Base-by-base conservation (phyloP, 1,139 yeast species). In the Debaryomyces sp. region DNA sequence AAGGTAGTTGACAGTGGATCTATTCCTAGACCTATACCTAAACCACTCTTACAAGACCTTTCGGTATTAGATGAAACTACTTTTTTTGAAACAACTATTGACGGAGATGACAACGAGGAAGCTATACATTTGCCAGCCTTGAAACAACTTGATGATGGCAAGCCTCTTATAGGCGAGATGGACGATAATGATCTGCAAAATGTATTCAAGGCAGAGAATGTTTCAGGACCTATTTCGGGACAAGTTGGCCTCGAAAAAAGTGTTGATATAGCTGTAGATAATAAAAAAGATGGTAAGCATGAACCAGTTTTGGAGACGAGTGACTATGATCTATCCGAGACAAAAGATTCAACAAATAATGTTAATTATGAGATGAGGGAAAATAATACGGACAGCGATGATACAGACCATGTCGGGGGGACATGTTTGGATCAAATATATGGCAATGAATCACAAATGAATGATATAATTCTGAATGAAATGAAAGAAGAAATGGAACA, bases 371-470 rank as follows among this genome's bases (percentile, higher is more conserved):
- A 27, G 1, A 2, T 5, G n/a, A 6, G 8, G 18, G 12, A 30
- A 32, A 2, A 17, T 27, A 1, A 15, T 15, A 17, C 21, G 5
- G 12, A 17, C 18, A 5, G 9, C 5, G 10, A 13, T 6, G 18
- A 30, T 1, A 10, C 2, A 15, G 18, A 30, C 8, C 18, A 9
- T 30, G 21, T 30, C n/a, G 5, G 10, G 8, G 36, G 29, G 4
- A 42, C 42, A 29, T 3, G 37, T 12, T 36, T 43, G 29, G 46
- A 43, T 13, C 17, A 37, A 36, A 15, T 34, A 13, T 1, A 36
- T 36, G 40, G 6, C n/a, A 24, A 36, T 23, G 4, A 36, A 22
- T 22, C 29, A 9, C 27, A 36, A 6, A 36, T 18, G 4, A 17
- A 17, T 18, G 8, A 18, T 18, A 17, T n/a, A 6, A 18, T 10